Conservation (phyloP, 2,329 filamentous ascomycete species). For the Epichloe scottii region DNA sequence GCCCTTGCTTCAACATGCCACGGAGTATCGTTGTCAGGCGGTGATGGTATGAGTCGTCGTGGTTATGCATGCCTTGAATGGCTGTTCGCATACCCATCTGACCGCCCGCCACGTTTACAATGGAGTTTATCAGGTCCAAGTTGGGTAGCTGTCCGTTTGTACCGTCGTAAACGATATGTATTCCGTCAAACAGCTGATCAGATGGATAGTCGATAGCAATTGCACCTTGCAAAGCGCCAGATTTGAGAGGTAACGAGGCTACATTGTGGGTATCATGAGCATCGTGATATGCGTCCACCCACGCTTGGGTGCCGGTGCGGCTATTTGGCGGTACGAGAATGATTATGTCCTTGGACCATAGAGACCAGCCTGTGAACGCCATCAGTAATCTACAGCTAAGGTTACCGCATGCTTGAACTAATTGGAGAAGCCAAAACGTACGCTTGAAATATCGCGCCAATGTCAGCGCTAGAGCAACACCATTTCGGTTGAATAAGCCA, state of each 20-base stretch:
- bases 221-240: conserved; percentile 82
- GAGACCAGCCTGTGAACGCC: conserved; percentile 57
- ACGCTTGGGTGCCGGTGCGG: conserved; percentile 81
- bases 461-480: conserved; percentile 74
- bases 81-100: conserved; percentile 84
- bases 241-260: conserved; percentile 72
- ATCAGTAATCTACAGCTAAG: conserved; percentile 9
- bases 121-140: conserved; percentile 88
- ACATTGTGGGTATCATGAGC: conserved; percentile 62
- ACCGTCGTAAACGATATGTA: conserved; percentile 91
- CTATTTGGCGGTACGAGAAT: conserved; percentile 83
- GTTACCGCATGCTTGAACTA: not conserved
- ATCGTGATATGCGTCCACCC: conserved; percentile 96
- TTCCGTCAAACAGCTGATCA: conserved; percentile 69
- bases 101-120: conserved; percentile 72
- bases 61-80: conserved; percentile 81
- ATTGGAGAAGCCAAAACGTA: conserved; percentile 17
- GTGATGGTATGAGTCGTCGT: conserved; percentile 65
- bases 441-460: conserved; percentile 90
- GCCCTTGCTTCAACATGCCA: conserved; percentile 83
- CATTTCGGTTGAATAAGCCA: conserved; percentile 69
- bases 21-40: conserved; percentile 79
- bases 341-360: conserved; percentile 99
- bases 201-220: conserved; percentile 89
- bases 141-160: conserved; percentile 94